A percentile compares a stretch with the other conserved stretches of the same genome.
These are phyloP conservation scores for Pleurotus tuber-regium DNA, from an alignment of 768 basidiomycete species.

Conservation along the genomic window DNA sequence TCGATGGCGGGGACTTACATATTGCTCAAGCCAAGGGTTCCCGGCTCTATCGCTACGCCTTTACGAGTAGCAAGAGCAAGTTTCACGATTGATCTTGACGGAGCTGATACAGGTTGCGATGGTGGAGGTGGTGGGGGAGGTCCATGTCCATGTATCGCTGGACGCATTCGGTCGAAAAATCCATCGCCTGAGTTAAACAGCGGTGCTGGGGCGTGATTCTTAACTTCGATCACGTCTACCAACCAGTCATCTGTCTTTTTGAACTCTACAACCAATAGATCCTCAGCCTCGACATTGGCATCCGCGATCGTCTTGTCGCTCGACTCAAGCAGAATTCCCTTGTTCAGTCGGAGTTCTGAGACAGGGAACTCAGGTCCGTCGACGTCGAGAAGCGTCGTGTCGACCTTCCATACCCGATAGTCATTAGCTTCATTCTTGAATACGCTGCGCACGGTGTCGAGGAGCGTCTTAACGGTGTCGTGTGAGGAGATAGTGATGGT, in stretches of 20 bases:
- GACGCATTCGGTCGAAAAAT: constrained; percentile 57
- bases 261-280: constrained; percentile 78
- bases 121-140: constrained; percentile 19
- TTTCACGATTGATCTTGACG: constrained; percentile 20
- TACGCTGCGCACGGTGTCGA: constrained; percentile 45
- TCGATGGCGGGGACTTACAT: constrained; percentile 50
- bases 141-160: too few species aligned
- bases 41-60: constrained; percentile 52
- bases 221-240: constrained; percentile 30
- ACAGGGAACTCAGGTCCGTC: constrained; percentile 34
- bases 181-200: constrained; percentile 52
- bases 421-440: constrained; percentile 37
- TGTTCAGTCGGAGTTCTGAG: constrained; percentile 26
- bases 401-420: constrained; percentile 67
- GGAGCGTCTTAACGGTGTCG: constrained; percentile 45
- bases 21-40: constrained; percentile 86
- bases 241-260: constrained; percentile 57
- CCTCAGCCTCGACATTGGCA: constrained; percentile 53
- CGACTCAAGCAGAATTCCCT: constrained; percentile 42
- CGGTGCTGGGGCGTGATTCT: constrained; percentile 35
- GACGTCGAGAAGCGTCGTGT: constrained; percentile 28
- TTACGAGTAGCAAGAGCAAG: constrained; percentile 24
- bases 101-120: constrained; percentile 17
- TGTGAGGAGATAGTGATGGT: constrained; percentile 49
- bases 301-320: constrained; percentile 56